Conservation (phyloP, 2,329 filamentous ascomycete genomes). For the Botrytis sinoallii region DNA sequence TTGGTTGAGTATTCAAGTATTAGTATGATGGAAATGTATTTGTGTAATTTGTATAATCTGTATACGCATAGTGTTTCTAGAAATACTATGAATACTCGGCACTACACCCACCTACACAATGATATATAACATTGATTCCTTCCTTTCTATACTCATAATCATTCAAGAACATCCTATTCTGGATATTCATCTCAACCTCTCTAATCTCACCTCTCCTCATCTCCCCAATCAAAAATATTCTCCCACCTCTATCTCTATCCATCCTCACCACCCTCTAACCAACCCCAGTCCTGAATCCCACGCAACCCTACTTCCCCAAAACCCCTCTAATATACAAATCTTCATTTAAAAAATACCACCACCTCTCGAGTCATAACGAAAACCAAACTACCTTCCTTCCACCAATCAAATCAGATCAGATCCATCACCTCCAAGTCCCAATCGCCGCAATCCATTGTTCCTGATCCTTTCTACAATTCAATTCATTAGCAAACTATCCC, state of each 20-base stretch:
- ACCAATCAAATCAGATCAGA: not conserved
- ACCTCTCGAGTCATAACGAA: not conserved
- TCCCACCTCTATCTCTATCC: not conserved
- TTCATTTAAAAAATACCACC: not conserved
- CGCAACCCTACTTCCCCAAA: not conserved
- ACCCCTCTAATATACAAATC: not conserved
- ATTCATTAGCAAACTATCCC: slow-evolving; percentile 13
- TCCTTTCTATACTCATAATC: not conserved
- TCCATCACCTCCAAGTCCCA: slow-evolving; percentile 16
- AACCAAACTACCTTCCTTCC: not conserved
- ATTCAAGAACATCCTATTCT: not conserved
- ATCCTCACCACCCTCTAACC: not conserved
- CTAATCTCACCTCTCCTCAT: no score
- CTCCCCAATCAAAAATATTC: not conserved
- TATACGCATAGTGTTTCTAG: not conserved
- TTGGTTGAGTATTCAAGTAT: not conserved
- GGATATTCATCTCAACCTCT: no score
- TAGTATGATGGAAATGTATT: not conserved
- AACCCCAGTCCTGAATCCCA: not conserved
- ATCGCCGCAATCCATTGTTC: slow-evolving; percentile 84
- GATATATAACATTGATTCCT: not conserved
- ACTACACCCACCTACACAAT: not conserved
- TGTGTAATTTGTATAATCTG: not conserved
- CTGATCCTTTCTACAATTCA: slow-evolving; percentile 61
- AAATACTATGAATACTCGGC: not conserved